Base-by-base conservation (phyloP, 768 basidiomycete species). In the Panaeolus papilionaceus region DNA sequence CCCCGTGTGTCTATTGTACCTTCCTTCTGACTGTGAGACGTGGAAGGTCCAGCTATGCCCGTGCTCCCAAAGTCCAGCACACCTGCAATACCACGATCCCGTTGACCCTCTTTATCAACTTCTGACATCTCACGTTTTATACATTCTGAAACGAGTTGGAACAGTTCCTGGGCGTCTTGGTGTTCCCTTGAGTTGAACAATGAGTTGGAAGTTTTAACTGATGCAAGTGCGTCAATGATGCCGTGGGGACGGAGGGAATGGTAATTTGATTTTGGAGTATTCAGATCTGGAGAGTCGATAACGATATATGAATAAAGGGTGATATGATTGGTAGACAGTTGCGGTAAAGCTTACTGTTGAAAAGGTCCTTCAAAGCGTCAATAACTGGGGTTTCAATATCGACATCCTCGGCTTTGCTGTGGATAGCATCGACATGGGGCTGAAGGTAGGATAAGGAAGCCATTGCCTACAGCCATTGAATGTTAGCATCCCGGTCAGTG, bases 91-190 rank as follows among this genome's bases (percentile, higher is more conserved):
- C 94, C 93, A 61, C 89, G 85, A 74, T 94, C 90, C 47, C 89
- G 83, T 51, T 83, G 81, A 2, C 87, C 86, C 75, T 96, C 94
- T 54, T 84, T 85, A 65, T 91, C 89, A 0, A 98, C 86, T 1
- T 90, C 86, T 2, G 80, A 75, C n/a, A 89, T 84, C 76, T 99
- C 97, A 68, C 90, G 91, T 79, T 94, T 94, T 71, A 98, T 84
- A 64, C 90, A 92, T 76, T 96, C 95, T 0, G 95, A 92, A 9
- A 98, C 82, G 38, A 98, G 89, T 72, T 97, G 92, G 80, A 98
- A 98, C n/a, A 99, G 85, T 75, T 99, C 97, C 75, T 99, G 97
- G 4, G 97, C 97, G 76, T 99, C 97, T 80, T 99, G 97, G 76
- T 99, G 97, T 75, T 98, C 95, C 12, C 94, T 90, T 1, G 95